A percentile compares a stretch with the other conserved stretches of the same genome.
Conservation (phyloP, 306 rosid genomes). For the Argentina anserina region DNA sequence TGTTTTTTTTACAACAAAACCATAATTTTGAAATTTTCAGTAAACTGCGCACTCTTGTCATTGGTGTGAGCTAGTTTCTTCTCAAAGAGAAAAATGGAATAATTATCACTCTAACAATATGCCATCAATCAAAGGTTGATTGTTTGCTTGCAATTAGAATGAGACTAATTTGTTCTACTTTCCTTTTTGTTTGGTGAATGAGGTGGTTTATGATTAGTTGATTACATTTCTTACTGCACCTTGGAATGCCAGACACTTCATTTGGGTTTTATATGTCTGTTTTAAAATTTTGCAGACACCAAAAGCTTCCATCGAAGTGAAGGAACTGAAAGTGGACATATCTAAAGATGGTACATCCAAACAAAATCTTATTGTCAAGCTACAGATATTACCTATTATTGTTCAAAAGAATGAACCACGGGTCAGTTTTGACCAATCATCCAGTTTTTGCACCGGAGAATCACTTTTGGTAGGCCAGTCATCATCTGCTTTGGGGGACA, state of each 20-base stretch:
- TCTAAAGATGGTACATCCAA: constrained; percentile 70
- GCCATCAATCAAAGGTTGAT: neutral
- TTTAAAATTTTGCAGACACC: constrained; percentile 65
- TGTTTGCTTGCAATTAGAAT: neutral
- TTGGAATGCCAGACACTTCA: neutral
- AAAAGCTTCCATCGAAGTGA: constrained; percentile 70
- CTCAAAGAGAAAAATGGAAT: neutral
- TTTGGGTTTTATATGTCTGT: constrained; percentile 29
- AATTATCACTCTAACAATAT: neutral
- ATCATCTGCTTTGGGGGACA: constrained; percentile 50
- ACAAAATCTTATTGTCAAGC: constrained; percentile 73
- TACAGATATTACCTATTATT: constrained; percentile 64
- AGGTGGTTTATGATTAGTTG: constrained; percentile 10
- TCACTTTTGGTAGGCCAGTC: constrained; percentile 53
- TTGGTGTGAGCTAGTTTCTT: neutral
- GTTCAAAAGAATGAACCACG: constrained; percentile 78
- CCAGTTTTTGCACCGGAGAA: constrained; percentile 59
- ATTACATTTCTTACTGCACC: constrained; percentile 17
- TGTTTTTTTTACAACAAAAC: neutral
- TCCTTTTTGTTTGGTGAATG: neutral
- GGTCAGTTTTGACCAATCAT: constrained; percentile 54
- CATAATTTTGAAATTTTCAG: neutral
- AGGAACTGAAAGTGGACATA: constrained; percentile 77
- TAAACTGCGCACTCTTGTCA: neutral
- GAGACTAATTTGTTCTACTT: neutral